Conservation (phyloP, 257 asterid genomes). For the Solanum bulbocastanum region DNA sequence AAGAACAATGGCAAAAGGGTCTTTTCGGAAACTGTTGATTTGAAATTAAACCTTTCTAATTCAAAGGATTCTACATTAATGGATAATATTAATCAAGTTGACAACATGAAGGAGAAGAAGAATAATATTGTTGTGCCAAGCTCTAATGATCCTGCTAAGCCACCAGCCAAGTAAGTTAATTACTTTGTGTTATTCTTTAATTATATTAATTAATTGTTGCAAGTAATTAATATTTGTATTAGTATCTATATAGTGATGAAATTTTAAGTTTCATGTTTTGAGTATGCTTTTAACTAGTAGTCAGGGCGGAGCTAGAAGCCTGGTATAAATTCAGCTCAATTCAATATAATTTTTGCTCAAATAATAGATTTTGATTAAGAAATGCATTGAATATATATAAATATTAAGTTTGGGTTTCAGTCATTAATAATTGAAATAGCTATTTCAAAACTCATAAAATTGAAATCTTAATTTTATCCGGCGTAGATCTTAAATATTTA, state of each 20-base stretch:
- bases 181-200: background rate
- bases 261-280: background rate
- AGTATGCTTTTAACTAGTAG: background rate
- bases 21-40: constrained; percentile 32
- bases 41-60: constrained; percentile 29
- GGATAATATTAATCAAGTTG: background rate
- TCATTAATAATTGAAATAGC: too few relatives aligned
- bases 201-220: background rate
- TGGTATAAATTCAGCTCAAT: too few relatives aligned
- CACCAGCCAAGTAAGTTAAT: constrained; percentile 35
- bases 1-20: constrained; percentile 26
- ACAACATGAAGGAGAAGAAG: constrained; percentile 7
- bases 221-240: background rate
- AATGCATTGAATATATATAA: too few relatives aligned
- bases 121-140: background rate
- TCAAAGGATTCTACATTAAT: background rate
- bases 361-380: background rate
- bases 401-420: too few relatives aligned
- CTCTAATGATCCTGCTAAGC: constrained; percentile 21
- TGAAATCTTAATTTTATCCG: too few relatives aligned
- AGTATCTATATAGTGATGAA: background rate
- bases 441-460: too few relatives aligned
- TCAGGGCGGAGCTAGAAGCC: background rate
- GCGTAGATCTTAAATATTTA: background rate
- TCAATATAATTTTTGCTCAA: too few relatives aligned